A percentile compares a stretch with the other conserved stretches of the same genome.
Evolutionary conservation across 768 basidiomycete genomes (phyloP).

Genomic region (Daedaleopsis nitida): DNA sequence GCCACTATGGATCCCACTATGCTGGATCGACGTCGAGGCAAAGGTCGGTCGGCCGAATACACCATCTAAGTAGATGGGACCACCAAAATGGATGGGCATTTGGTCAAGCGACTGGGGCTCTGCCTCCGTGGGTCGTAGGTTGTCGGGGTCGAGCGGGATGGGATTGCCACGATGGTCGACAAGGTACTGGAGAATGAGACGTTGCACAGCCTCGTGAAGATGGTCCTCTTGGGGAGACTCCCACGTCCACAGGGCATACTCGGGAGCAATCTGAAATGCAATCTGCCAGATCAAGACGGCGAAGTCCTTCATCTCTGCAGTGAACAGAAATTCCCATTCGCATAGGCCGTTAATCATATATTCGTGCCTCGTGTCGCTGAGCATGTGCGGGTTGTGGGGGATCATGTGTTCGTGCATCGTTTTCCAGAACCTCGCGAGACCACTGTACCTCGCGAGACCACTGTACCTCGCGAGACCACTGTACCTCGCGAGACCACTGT

Average conservation of each 20-base stretch:
- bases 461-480: too few species aligned
- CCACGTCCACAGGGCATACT: conserved; percentile 8
- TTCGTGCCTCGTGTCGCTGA: too few species aligned
- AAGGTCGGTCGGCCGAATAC: too few species aligned
- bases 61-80: too few species aligned
- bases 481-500: too few species aligned
- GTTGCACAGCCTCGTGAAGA: conserved; percentile 17
- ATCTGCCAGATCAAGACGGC: conserved; percentile 5
- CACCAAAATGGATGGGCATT: too few species aligned
- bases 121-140: neutral
- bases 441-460: too few species aligned
- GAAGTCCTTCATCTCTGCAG: neutral
- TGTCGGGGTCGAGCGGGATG: conserved; percentile 1
- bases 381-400: neutral
- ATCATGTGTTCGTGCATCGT: neutral
- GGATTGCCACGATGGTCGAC: conserved; percentile 6
- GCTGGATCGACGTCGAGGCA: too few species aligned
- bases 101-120: neutral
- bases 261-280: conserved; percentile 7
- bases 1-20: too few species aligned
- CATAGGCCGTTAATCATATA: neutral
- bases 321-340: neutral
- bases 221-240: conserved; percentile 1
- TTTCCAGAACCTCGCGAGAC: neutral
- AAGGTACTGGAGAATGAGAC: conserved; percentile 17